phyloP scores from a whole-genome alignment of 805 yeast species.

The Candida wancherniae region DNA sequence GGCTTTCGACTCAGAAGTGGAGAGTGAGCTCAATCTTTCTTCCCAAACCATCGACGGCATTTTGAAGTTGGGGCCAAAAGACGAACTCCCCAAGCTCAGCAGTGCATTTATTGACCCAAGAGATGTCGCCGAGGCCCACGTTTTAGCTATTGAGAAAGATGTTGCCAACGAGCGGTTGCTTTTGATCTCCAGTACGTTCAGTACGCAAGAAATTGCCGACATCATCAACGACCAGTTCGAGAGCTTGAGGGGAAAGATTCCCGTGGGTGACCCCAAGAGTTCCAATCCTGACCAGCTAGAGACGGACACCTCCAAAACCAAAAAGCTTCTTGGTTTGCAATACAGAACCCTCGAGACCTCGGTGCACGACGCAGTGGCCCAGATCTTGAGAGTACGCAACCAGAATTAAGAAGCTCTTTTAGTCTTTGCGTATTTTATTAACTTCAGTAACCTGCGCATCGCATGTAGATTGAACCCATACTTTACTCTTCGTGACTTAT shows the following conservation, averaged over 20 bases:
- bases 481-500: too few relatives aligned
- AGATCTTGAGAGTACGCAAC: too few relatives aligned
- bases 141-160: slow-evolving; percentile 16
- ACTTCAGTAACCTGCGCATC: too few relatives aligned
- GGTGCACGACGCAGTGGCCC: slow-evolving; percentile 40
- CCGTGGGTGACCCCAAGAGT: slow-evolving; percentile 41
- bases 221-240: slow-evolving; percentile 38
- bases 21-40: slow-evolving; percentile 30
- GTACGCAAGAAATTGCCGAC: slow-evolving; percentile 28
- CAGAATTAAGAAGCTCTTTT: too few relatives aligned
- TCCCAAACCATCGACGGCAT: slow-evolving; percentile 38
- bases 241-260: slow-evolving; percentile 37
- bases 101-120: slow-evolving; percentile 24
- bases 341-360: slow-evolving; percentile 34
- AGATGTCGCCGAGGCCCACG: slow-evolving; percentile 19
- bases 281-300: too few relatives aligned
- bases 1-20: slow-evolving; percentile 24
- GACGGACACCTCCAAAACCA: slow-evolving; percentile 35
- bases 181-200: slow-evolving; percentile 18
- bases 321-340: slow-evolving; percentile 34
- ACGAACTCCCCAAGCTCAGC: slow-evolving; percentile 17
- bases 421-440: too few relatives aligned
- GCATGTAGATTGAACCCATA: too few relatives aligned
- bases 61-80: slow-evolving; percentile 23
- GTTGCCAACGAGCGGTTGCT: slow-evolving; percentile 27